Base-by-base conservation (phyloP, 2,329 filamentous ascomycete genomes). In the Xylariaceae sp. region DNA sequence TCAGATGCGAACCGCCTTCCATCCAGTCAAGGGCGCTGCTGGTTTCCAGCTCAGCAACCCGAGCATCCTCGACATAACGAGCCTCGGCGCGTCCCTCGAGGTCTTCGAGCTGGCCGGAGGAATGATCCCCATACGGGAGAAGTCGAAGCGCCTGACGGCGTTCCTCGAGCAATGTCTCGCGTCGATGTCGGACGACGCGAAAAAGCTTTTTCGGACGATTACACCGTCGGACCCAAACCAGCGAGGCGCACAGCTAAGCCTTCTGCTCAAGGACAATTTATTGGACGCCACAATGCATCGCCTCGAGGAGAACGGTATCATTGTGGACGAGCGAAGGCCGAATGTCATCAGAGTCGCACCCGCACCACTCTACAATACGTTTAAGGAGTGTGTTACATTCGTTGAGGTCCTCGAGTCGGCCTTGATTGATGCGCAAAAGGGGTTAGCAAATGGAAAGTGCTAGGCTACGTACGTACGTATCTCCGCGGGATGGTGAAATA, bases 1-100 rank as follows among this genome's bases (percentile, higher is more conserved):
- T 72, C 76, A 77, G n/a, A 92, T 92, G 89, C 82, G 84, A n/a
- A 91, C 87, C 53, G 70, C 80, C 72, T 92, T 92, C 71, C 75
- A 83, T 10, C 88, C 89, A 2, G 88, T 88, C 53, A 77, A 82
- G 2, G 89, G 89, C 17, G 89, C 89, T 0, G 86, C 84, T 8
- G 89, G 89, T 2, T 93, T 88, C 71, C 89, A 92, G 71, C 74
- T 92, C 44, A 88, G 85, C 49, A 93, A 93, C 67, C 88, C 89
- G 0, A 88, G 83, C 35, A 85, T 88, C 13, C 75, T 91, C n/a
- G 88, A 92, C 68, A 83, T 89, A 63, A 89, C 86, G 10, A 84
- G 86, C 35, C 78, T 92, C 9, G 76, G 82, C 53, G 87, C 88
- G 1, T 88, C 84, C 5, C 76, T 92, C 2, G 84, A 88, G 64